phyloP scores from a whole-genome alignment of 2,329 filamentous ascomycete genomes.

The Penicillium italicum region DNA sequence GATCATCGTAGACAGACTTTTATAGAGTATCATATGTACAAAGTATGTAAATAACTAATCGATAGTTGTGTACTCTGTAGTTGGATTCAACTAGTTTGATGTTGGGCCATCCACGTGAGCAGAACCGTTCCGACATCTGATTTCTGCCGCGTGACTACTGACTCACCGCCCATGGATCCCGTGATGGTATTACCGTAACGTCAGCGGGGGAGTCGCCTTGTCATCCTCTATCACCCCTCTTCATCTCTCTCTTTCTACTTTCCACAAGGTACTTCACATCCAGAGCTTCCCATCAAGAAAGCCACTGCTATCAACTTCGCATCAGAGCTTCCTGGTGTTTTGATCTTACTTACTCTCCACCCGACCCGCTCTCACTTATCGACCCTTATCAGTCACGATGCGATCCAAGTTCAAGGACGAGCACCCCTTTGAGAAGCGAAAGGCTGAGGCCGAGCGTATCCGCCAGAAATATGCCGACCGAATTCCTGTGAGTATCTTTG shows the following conservation, averaged over 20 bases:
- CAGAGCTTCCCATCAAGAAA: conserved; percentile 12
- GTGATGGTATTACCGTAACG: conserved; percentile 26
- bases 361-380: conserved; percentile 26
- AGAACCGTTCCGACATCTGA: neutral
- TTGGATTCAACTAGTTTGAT: no score
- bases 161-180: conserved; percentile 22
- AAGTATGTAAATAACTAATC: no score
- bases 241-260: conserved; percentile 19
- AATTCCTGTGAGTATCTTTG: conserved; percentile 73
- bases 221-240: conserved; percentile 29
- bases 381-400: conserved; percentile 60
- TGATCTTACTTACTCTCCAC: conserved; percentile 12
- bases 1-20: no score
- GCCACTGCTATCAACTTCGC: conserved; percentile 18
- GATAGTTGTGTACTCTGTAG: no score
- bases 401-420: conserved; percentile 99
- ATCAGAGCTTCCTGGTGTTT: conserved; percentile 10
- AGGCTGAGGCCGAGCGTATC: conserved; percentile 99
- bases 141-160: conserved; percentile 14
- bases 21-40: no score
- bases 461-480: conserved; percentile 98
- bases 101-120: conserved; percentile 18
- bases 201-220: conserved; percentile 30
- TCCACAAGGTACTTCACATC: conserved; percentile 12
- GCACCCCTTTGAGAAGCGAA: conserved; percentile 99